These are phyloP conservation scores for Panaeolus papilionaceus DNA, from an alignment of 768 basidiomycete species.

Conservation along the genomic window DNA sequence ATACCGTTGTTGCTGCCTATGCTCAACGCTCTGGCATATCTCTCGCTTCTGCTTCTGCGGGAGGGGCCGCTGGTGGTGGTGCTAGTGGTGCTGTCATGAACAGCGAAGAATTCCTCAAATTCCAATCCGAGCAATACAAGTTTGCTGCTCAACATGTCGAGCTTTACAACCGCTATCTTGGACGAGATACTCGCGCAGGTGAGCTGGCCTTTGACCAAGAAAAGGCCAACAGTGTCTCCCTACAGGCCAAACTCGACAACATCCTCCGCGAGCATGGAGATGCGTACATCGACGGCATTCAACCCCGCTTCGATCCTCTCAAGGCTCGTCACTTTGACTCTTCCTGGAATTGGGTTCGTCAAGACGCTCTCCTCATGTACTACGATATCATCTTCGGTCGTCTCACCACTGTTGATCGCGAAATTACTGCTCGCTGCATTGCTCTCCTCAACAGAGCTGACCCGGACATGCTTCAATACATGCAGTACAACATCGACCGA, in stretches of 20 bases:
- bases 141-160: slow-evolving; percentile 95
- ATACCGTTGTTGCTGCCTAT: slow-evolving; percentile 82
- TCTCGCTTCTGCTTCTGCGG: slow-evolving; percentile 70
- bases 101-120: slow-evolving; percentile 97
- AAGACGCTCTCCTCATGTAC: slow-evolving; percentile 96
- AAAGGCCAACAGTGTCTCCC: slow-evolving; percentile 69
- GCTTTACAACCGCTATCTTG: slow-evolving; percentile 96
- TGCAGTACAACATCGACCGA: slow-evolving; percentile 93
- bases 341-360: slow-evolving; percentile 99
- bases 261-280: slow-evolving; percentile 95
- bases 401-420: slow-evolving; percentile 92
- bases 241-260: slow-evolving; percentile 88
- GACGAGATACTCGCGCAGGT: slow-evolving; percentile 91
- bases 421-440: slow-evolving; percentile 97
- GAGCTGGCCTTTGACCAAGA: slow-evolving; percentile 89
- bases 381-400: slow-evolving; percentile 98
- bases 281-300: slow-evolving; percentile 90
- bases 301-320: slow-evolving; percentile 91
- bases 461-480: slow-evolving; percentile 88
- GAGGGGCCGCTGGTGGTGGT: slow-evolving; percentile 64
- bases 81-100: slow-evolving; percentile 91
- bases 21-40: slow-evolving; percentile 90
- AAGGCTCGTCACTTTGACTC: slow-evolving; percentile 99
- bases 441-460: slow-evolving; percentile 98
- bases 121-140: slow-evolving; percentile 91